Percentiles rank a stretch among this genome's conserved stretches.
phyloP scores from a whole-genome alignment of 192 early-diverging fungal species.

The Mortierella antarctica region DNA sequence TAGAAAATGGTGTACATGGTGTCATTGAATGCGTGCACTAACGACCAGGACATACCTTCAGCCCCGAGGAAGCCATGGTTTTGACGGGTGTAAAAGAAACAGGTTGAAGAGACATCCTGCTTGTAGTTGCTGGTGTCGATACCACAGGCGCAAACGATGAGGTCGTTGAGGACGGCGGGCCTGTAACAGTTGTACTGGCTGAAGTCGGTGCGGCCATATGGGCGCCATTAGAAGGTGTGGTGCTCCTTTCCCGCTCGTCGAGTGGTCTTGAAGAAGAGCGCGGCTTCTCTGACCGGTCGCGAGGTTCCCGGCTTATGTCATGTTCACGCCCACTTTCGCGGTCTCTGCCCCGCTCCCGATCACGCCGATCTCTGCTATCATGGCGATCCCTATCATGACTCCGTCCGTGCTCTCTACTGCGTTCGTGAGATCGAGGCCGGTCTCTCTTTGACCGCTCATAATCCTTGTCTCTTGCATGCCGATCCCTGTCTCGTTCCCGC shows the following conservation, averaged over 20 bases:
- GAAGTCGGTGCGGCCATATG: neutral
- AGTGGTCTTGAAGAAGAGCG: conserved; percentile 20
- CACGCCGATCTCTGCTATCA: conserved; percentile 23
- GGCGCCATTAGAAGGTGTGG: conserved; percentile 7
- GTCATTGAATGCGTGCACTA: neutral
- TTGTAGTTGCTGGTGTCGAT: too few species aligned
- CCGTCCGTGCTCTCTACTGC: conserved; percentile 13
- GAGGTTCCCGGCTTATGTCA: conserved; percentile 14
- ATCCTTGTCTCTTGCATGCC: conserved; percentile 59
- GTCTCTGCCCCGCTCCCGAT: conserved; percentile 23
- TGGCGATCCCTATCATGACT: conserved; percentile 45
- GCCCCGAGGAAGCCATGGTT: too few species aligned
- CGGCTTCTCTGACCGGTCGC: conserved; percentile 5
- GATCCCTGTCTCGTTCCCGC: conserved; percentile 54
- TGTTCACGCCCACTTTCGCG: conserved; percentile 12
- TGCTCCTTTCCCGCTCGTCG: conserved; percentile 26
- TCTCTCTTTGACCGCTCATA: conserved; percentile 34
- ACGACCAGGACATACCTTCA: neutral
- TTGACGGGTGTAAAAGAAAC: too few species aligned
- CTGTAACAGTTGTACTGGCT: conserved; percentile 2
- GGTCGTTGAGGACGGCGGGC: neutral
- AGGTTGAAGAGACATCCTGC: too few species aligned
- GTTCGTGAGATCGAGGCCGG: conserved; percentile 23
- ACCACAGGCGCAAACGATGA: neutral
- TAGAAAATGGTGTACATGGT: neutral